phyloP scores from a whole-genome alignment of 2,329 filamentous ascomycete genomes.

The Curvularia eragrostidis region DNA sequence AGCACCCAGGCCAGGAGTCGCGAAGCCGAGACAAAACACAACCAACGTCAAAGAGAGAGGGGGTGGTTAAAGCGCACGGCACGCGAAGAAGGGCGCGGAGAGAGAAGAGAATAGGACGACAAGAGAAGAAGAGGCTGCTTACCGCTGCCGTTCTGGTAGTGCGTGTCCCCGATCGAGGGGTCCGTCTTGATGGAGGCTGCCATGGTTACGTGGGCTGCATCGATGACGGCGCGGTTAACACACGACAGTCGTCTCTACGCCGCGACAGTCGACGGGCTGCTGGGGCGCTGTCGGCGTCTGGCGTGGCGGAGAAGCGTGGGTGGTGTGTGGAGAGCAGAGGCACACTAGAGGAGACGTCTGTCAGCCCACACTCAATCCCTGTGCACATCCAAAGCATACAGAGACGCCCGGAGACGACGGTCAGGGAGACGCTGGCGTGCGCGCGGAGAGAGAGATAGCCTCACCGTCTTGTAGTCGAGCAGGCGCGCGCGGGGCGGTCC shows the following conservation, averaged over 20 bases:
- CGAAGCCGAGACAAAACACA: slow-evolving; percentile 43
- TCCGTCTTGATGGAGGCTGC: slow-evolving; percentile 44
- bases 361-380: slow-evolving; percentile 33
- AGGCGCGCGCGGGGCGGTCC: not conserved
- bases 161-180: slow-evolving; percentile 38
- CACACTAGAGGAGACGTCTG: slow-evolving; percentile 22
- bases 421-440: not conserved
- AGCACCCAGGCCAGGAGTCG: slow-evolving; percentile 33
- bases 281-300: not conserved
- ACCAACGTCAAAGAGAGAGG: slow-evolving; percentile 39
- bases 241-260: not conserved
- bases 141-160: slow-evolving; percentile 46
- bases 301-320: slow-evolving; percentile 6
- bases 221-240: slow-evolving; percentile 27
- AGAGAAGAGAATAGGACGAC: slow-evolving; percentile 26
- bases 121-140: slow-evolving; percentile 32
- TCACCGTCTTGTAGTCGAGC: slow-evolving; percentile 11
- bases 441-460: not conserved
- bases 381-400: slow-evolving; percentile 38
- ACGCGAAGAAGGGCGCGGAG: not conserved
- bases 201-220: slow-evolving; percentile 43
- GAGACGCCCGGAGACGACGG: slow-evolving; percentile 17
- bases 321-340: not conserved
- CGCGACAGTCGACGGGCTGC: slow-evolving; percentile 21
- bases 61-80: slow-evolving; percentile 33